Percentiles rank a stretch among this genome's conserved stretches.
These are phyloP conservation scores for Alternaria incomplexa DNA, from an alignment of 2,329 filamentous ascomycete genomes.

Conservation along the genomic window DNA sequence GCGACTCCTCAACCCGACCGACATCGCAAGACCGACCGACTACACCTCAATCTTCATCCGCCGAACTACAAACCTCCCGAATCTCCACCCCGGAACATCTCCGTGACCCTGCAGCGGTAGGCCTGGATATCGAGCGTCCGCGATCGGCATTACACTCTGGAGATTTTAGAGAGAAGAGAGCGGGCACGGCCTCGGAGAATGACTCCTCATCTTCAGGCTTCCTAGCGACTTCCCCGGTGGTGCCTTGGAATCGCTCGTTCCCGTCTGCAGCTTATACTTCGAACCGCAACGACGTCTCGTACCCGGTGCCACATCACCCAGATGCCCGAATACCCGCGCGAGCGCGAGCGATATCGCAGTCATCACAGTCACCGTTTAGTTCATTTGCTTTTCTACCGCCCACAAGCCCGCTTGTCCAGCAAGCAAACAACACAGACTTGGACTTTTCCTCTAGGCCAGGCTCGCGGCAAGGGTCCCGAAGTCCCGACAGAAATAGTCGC, in stretches of 20 bases:
- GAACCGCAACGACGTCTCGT: conserved; percentile 18
- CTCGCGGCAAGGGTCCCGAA: conserved; percentile 47
- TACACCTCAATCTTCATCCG: conserved; percentile 44
- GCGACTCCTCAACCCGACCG: conserved; percentile 21
- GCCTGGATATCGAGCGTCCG: conserved; percentile 75
- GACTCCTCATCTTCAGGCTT: conserved; percentile 16
- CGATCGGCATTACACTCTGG: conserved; percentile 73
- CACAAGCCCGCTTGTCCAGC: conserved; percentile 90
- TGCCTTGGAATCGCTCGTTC: conserved; percentile 62
- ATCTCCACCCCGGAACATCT: conserved; percentile 34
- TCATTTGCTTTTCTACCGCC: conserved; percentile 86
- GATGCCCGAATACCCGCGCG: conserved; percentile 46
- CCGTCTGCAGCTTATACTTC: conserved; percentile 45
- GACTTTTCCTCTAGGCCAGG: conserved; percentile 62
- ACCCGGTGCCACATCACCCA: conserved; percentile 20
- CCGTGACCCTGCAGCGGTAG: conserved; percentile 36
- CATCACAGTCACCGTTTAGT: conserved; percentile 73
- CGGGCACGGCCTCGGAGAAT: conserved; percentile 24
- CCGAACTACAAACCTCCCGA: conserved; percentile 45
- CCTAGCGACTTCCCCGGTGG: conserved; percentile 60
- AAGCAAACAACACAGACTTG: conserved; percentile 81
- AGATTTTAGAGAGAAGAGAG: conserved; percentile 62
- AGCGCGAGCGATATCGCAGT: conserved; percentile 57
- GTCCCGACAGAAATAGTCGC: conserved; percentile 60
- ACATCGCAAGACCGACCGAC: conserved; percentile 35